These are phyloP conservation scores for Candolleomyces eurysporus DNA, from an alignment of 768 basidiomycete genomes.

Conservation along the genomic window DNA sequence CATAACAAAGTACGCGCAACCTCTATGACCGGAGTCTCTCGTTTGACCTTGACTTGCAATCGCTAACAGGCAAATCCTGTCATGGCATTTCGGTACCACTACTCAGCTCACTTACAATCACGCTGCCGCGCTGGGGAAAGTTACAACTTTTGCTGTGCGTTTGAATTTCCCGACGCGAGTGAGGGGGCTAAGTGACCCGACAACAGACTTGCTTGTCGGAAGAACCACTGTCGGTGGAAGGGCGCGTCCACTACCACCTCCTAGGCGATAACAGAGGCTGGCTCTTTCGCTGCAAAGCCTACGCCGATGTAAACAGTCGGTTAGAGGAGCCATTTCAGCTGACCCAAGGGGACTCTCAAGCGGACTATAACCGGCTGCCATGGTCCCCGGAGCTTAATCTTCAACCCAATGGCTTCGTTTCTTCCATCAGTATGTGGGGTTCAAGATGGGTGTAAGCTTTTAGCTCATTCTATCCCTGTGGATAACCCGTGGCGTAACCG, in stretches of 20 bases:
- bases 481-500: not conserved
- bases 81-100: constrained; percentile 38
- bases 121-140: constrained; percentile 33
- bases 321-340: not conserved
- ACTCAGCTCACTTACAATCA: constrained; percentile 25
- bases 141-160: constrained; percentile 50
- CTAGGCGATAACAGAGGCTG: constrained; percentile 55
- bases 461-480: no score
- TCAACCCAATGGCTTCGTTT: constrained; percentile 40
- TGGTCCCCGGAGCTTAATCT: constrained; percentile 47
- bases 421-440: constrained; percentile 50
- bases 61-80: constrained; percentile 20
- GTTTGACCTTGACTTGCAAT: not conserved
- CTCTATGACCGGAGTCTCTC: not conserved
- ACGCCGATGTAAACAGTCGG: not conserved
- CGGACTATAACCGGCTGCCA: constrained; percentile 1
- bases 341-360: not conserved
- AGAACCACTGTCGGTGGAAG: not conserved
- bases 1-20: not conserved
- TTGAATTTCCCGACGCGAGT: not conserved
- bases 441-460: constrained; percentile 46
- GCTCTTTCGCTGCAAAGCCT: constrained; percentile 25
- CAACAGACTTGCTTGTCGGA: not conserved
- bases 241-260: constrained; percentile 28
- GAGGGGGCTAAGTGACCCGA: not conserved